A percentile compares a stretch with the other conserved stretches of the same genome.
These are phyloP conservation scores for Trichoderma virens DNA, from an alignment of 495 filamentous ascomycete genomes.

Conservation along the genomic window DNA sequence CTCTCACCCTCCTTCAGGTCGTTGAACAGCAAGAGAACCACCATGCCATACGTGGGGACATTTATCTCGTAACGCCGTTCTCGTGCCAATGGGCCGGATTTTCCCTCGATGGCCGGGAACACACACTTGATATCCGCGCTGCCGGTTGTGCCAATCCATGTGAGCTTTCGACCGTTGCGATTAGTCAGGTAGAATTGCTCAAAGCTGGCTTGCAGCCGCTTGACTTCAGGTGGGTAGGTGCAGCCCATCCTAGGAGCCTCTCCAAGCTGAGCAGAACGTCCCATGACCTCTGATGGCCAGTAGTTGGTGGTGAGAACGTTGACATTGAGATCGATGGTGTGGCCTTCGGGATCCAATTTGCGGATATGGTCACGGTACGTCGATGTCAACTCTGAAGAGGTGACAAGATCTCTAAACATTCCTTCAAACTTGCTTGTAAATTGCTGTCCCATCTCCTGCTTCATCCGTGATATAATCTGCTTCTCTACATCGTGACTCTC, in stretches of 20 bases:
- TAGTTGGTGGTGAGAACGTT: conserved; percentile 85
- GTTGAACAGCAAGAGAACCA: conserved; percentile 87
- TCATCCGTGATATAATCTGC: conserved; percentile 94
- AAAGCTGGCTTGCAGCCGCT: conserved; percentile 74
- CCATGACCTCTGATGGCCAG: conserved; percentile 88
- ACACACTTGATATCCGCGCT: conserved; percentile 76
- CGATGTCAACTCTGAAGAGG: conserved; percentile 75
- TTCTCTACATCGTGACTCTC: conserved; percentile 86
- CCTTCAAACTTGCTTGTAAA: conserved; percentile 90
- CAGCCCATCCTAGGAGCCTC: conserved; percentile 48
- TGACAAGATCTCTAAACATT: conserved; percentile 97
- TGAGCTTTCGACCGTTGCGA: conserved; percentile 77
- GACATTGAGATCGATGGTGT: conserved; percentile 69
- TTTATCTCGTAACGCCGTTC: conserved; percentile 81
- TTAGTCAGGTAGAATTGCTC: conserved; percentile 84
- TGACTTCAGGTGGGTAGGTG: conserved; percentile 68
- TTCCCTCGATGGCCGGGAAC: conserved; percentile 59
- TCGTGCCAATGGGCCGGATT: conserved; percentile 54
- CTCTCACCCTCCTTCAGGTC: conserved; percentile 55
- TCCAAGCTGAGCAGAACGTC: conserved; percentile 28
- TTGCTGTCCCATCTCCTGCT: conserved; percentile 85
- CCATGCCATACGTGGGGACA: conserved; percentile 86
- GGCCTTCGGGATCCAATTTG: conserved; percentile 56
- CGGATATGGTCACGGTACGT: conserved; percentile 65
- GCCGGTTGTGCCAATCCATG: conserved; percentile 65